Evolutionary conservation across 1,284 basidiomycete species (phyloP).

Genomic region (Boletellus deceptivus): DNA sequence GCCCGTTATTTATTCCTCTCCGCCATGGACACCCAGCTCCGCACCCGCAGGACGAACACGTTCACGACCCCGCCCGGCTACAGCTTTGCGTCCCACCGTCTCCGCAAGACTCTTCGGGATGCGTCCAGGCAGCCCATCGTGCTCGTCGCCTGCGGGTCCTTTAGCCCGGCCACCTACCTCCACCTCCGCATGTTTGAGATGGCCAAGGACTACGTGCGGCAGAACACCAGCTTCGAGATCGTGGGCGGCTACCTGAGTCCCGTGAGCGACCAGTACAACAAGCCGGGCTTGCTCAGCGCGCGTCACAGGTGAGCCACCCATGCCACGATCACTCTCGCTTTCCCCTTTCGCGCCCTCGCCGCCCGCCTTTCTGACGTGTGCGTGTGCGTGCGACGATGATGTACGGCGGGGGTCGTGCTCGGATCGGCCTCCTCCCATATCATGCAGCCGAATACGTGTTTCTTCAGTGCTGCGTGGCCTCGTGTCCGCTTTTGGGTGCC

Average conservation of each 20-base stretch:
- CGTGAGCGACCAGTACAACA: constrained; percentile 92
- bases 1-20: background rate
- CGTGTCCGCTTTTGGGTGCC: constrained; percentile 9
- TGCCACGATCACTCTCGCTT: background rate
- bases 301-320: constrained; percentile 63
- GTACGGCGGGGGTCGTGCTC: too few relatives aligned
- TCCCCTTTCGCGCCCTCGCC: background rate
- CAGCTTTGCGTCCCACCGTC: constrained; percentile 63
- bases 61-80: constrained; percentile 62
- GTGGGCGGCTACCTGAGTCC: constrained; percentile 94
- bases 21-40: constrained; percentile 29
- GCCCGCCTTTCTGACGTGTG: background rate
- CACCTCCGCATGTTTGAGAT: constrained; percentile 97
- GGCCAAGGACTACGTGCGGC: constrained; percentile 93
- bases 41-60: constrained; percentile 17
- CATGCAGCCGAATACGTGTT: constrained; percentile 10
- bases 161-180: constrained; percentile 80
- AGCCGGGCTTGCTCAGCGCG: constrained; percentile 81
- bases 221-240: constrained; percentile 92
- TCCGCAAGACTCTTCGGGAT: constrained; percentile 56
- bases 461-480: constrained; percentile 14
- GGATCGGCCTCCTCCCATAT: background rate
- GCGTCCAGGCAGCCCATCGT: constrained; percentile 69
- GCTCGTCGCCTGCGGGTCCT: constrained; percentile 78
- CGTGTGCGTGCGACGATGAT: too few relatives aligned